These are phyloP conservation scores for Corynascus novoguineensis DNA, from an alignment of 495 filamentous ascomycete genomes.

Conservation along the genomic window DNA sequence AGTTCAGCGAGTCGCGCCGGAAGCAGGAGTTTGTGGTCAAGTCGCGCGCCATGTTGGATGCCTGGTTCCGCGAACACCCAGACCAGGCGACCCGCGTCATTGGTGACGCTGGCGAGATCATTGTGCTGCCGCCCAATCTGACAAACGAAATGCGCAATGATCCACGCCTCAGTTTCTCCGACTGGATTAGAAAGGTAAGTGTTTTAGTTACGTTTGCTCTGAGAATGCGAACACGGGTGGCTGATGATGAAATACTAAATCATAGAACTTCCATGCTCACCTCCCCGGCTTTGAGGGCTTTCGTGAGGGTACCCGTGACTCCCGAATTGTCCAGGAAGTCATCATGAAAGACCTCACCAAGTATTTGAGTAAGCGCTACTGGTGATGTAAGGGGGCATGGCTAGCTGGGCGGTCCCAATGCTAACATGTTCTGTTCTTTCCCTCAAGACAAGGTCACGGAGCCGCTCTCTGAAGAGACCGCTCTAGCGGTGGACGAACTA, in stretches of 20 bases:
- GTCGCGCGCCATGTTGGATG: constrained; percentile 8
- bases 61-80: constrained; percentile 19
- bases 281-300: constrained; percentile 47
- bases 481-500: constrained; percentile 30
- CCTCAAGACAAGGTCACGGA: constrained; percentile 29
- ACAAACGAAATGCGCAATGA: constrained; percentile 48
- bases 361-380: constrained; percentile 30
- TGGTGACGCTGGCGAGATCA: constrained; percentile 23
- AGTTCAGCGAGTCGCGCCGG: constrained; percentile 14
- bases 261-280: constrained; percentile 39
- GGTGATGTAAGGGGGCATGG: too few relatives aligned
- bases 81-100: constrained; percentile 26
- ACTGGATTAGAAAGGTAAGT: constrained; percentile 34
- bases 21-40: constrained; percentile 15
- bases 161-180: constrained; percentile 30
- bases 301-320: constrained; percentile 18
- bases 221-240: neutral
- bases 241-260: neutral
- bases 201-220: neutral
- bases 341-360: constrained; percentile 46
- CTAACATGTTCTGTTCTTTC: neutral
- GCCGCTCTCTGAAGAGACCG: constrained; percentile 40
- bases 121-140: constrained; percentile 42
- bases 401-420: neutral
- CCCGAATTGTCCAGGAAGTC: constrained; percentile 33